Conservation (phyloP, 306 rosid genomes). For the Astragalus membranaceus region DNA sequence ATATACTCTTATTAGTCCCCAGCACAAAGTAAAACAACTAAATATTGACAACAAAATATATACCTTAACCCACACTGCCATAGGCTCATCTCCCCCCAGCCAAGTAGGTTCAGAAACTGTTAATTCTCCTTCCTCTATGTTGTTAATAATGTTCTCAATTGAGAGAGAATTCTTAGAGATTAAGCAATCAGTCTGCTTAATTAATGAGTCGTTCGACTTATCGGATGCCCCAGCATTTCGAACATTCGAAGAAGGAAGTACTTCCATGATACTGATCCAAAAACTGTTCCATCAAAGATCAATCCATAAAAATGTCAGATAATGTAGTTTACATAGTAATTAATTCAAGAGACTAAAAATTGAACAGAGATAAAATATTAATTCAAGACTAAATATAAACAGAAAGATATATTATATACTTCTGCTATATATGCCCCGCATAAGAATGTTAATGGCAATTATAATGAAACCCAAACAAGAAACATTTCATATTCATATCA, state of each 20-base stretch:
- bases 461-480: too few species aligned
- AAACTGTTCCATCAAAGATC: constrained; percentile 28
- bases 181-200: background rate
- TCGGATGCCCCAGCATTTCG: constrained; percentile 48
- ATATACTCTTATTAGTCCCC: background rate
- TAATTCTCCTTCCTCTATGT: constrained; percentile 40
- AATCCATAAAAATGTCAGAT: constrained; percentile 12
- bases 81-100: constrained; percentile 65
- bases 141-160: constrained; percentile 34
- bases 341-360: background rate
- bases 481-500: background rate
- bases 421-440: too few species aligned
- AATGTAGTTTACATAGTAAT: background rate
- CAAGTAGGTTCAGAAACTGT: constrained; percentile 55
- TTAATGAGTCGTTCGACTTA: constrained; percentile 25
- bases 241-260: constrained; percentile 55
- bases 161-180: constrained; percentile 36
- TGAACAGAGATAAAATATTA: background rate
- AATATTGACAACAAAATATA: background rate
- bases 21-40: too few species aligned
- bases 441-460: too few species aligned
- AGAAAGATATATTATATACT: too few species aligned
- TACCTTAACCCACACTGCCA: constrained; percentile 92
- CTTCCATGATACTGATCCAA: constrained; percentile 50
- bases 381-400: too few species aligned